Percentiles rank a stretch among this genome's conserved stretches.
These are phyloP conservation scores for Pseudonitzschia pungens DNA, from an alignment of 108 stramenopile genomes.

Conservation along the genomic window DNA sequence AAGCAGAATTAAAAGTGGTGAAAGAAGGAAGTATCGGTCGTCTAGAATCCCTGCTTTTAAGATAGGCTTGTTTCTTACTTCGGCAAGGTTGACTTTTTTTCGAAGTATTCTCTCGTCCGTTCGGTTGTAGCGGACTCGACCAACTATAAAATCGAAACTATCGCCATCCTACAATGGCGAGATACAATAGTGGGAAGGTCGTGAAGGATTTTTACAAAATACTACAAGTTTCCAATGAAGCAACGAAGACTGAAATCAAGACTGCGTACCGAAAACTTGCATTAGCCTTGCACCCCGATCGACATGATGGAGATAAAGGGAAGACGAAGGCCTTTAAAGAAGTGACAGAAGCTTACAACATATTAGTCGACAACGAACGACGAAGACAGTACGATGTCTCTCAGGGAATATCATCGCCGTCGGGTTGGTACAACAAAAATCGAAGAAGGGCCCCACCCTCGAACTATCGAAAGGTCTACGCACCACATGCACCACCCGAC, in stretches of 20 bases:
- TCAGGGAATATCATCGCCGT: slow-evolving; percentile 11
- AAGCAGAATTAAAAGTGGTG: too few species aligned
- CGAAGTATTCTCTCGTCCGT: too few species aligned
- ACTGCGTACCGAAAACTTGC: slow-evolving; percentile 74
- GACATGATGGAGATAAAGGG: slow-evolving; percentile 50
- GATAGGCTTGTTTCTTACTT: too few species aligned
- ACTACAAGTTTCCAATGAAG: slow-evolving; percentile 36
- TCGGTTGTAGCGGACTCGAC: too few species aligned
- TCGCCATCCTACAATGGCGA: background rate
- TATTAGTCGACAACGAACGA: slow-evolving; percentile 43
- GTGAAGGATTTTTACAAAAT: slow-evolving; percentile 42
- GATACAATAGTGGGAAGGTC: background rate
- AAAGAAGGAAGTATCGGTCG: too few species aligned
- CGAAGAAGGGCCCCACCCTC: slow-evolving; percentile 37
- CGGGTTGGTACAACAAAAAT: slow-evolving; percentile 45
- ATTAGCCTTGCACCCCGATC: slow-evolving; percentile 72
- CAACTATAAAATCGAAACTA: background rate
- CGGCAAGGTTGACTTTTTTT: too few species aligned
- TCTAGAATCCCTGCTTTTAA: too few species aligned
- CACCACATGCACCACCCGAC: slow-evolving; percentile 70
- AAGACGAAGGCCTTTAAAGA: slow-evolving; percentile 69
- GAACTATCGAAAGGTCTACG: slow-evolving; percentile 81
- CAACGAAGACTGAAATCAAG: slow-evolving; percentile 74
- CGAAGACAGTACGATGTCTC: slow-evolving; percentile 49
- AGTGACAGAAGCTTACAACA: slow-evolving; percentile 71